A percentile compares a stretch with the other conserved stretches of the same genome.
Evolutionary conservation across 1,284 basidiomycete genomes (phyloP).

Genomic region (Anthracocystis panici-leucophaei): DNA sequence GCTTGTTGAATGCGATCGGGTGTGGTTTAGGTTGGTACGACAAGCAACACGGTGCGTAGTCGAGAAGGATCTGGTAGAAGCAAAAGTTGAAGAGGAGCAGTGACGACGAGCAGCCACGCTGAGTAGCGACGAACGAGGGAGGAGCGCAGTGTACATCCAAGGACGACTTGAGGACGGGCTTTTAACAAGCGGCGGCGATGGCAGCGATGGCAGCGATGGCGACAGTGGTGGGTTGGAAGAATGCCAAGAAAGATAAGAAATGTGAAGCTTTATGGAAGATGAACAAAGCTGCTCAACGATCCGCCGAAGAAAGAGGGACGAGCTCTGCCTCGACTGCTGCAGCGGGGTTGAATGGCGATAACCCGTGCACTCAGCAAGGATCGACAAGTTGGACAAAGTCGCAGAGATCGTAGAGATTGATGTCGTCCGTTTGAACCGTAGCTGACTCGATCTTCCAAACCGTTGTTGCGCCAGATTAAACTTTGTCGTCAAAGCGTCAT

Average conservation of each 20-base stretch:
- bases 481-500: conserved; percentile 3
- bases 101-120: conserved; percentile 41
- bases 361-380: neutral
- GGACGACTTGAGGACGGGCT: conserved; percentile 2
- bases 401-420: neutral
- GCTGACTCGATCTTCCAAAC: conserved; percentile 5
- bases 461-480: neutral
- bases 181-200: neutral
- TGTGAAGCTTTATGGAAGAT: conserved; percentile 1
- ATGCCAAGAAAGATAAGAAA: conserved; percentile 33
- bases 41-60: conserved; percentile 14
- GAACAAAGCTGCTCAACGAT: neutral
- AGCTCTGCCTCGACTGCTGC: neutral
- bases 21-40: neutral
- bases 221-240: neutral
- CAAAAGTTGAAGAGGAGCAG: conserved; percentile 14
- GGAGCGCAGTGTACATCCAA: conserved; percentile 35
- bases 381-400: neutral
- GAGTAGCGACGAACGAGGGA: conserved; percentile 27
- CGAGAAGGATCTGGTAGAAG: conserved; percentile 10
- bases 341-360: neutral
- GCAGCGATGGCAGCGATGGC: neutral
- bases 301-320: neutral
- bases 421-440: conserved; percentile 11
- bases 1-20: conserved; percentile 25